phyloP scores from a whole-genome alignment of 306 rosid species.

The Trifolium dubium region DNA sequence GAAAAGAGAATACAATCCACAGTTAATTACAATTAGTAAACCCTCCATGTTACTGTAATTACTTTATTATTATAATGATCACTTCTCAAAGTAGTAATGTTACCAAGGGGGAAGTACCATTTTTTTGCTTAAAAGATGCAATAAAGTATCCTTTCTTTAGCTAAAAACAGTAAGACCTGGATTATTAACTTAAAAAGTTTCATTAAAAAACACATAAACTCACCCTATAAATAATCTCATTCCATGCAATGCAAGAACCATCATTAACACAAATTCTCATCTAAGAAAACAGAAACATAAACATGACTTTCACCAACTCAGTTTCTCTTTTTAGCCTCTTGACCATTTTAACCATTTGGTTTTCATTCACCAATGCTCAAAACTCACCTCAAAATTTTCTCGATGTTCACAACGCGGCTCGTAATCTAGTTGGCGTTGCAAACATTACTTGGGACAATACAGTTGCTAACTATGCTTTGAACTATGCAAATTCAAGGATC shows the following conservation, averaged over 20 bases:
- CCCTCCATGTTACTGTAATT: not conserved
- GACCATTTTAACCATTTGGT: not conserved
- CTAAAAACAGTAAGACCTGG: not conserved
- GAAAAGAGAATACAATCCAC: not conserved
- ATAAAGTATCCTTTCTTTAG: not conserved
- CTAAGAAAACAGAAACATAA: too few species aligned
- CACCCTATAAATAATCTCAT: slow-evolving; percentile 26
- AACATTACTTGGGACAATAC: slow-evolving; percentile 43
- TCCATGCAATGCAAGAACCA: slow-evolving; percentile 3
- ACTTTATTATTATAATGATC: not conserved
- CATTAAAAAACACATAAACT: not conserved
- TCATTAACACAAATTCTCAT: not conserved
- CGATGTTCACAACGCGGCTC: slow-evolving; percentile 43
- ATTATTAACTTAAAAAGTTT: not conserved
- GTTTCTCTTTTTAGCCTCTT: slow-evolving; percentile 16
- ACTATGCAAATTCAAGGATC: slow-evolving; percentile 24
- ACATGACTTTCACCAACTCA: slow-evolving; percentile 14
- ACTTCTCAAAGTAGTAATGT: not conserved
- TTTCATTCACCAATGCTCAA: slow-evolving; percentile 17
- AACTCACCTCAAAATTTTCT: slow-evolving; percentile 41
- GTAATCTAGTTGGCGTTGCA: slow-evolving; percentile 38
- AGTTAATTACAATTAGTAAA: slow-evolving; percentile 8
- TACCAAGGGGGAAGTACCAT: slow-evolving; percentile 17
- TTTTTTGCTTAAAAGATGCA: slow-evolving; percentile 8
- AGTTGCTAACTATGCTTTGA: slow-evolving; percentile 33